Evolutionary conservation across 305 asterid species (phyloP), one percentile per base, ranked within the genome.

Genomic region (Fraxinus paxiana): DNA sequence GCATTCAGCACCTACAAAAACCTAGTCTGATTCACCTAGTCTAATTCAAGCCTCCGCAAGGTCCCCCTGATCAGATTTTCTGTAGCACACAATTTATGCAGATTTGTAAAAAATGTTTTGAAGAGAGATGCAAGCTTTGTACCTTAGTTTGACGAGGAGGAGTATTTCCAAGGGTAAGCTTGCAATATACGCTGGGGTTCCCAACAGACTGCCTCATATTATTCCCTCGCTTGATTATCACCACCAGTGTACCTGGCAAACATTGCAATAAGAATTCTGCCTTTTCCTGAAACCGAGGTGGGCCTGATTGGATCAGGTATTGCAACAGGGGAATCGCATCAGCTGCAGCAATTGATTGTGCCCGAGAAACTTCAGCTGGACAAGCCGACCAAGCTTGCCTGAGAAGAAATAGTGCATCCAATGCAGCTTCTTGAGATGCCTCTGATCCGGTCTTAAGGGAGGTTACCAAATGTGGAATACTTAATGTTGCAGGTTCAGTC

Each of bases 381-480:
- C 99, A 96, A 2, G 99, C 99, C 5, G 99, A 92, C 99, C 99
- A 96, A 70, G 99, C 98, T 87, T 96, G 98, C 86, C 99, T 86
- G 72, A 96, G 98, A 84, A 96, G 90, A 87, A 91, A 94, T 71
- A 96, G 88, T 15, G 98, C 96, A 78, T 96, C 99, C 88, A 96
- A 91, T 30, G 99, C 98, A 81, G 99, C 98, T 90, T 96, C 99
- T 91, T 96, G 99, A 77, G 98, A 90, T 54, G 98, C 98, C 89
- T 96, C 99, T 3, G 98, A 88, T 22, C 97, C 98, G 59, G 97
- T 96, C 92, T 96, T 96, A 6, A 96, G 98, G 85, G 99, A 93
- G 9, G 98, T 90, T 59, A 96, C 99, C 9, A 96, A 87, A 88
- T 96, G 98, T 46, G 99, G 99, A 78, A 96, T 96, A 83, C 99